Base-by-base conservation (phyloP, 2,329 filamentous ascomycete species). In the Leptographium procerum region DNA sequence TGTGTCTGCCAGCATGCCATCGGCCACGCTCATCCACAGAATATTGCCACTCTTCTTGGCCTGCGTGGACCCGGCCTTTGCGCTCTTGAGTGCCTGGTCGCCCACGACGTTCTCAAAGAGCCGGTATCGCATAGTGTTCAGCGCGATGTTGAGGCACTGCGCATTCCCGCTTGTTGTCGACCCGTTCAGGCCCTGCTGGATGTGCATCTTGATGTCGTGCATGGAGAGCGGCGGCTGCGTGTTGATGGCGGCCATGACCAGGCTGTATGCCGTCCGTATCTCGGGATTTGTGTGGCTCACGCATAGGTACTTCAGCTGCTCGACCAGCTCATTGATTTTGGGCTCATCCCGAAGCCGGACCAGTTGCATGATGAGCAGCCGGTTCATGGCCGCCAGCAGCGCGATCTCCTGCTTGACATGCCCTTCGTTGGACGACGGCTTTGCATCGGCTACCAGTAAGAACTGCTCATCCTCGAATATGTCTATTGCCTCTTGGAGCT, bases 81-180 rank as follows among this genome's bases (percentile, higher is more conserved):
- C 86, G 66, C 86, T 88, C 72, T 91, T 91, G 60, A 89, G 78
- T 0, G 87, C 86, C 69, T 91, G 88, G 60, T 88, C 86, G 55
- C 90, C 90, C 4, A 95, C 83, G 16, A 91, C 86, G 60, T 87
- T 87, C 52, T 86, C 85, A 70, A 91, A 96, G 66, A 96, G 87
- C 56, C 85, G 82, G 66, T 81, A 84, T 56, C 88, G 87, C 87
- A 96, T 95, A 63, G 94, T 85, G 64, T 85, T 91, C 60, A 96
- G 81, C 7, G 87, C 85, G 63, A 96, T 87, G 53, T 86, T 86
- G n/a, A 91, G 80, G 57, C 91, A 86, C 63, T 95, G 88, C 33
- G 83, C 83, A 68, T 96, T 96, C 57, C 78, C 77, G 10, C 87
- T 84, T 9, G 77, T 75, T 63, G 86, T 86, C 14, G 88, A 86